Base-by-base conservation (phyloP, 2,329 filamentous ascomycete genomes). In the Tolypocladium paradoxum region DNA sequence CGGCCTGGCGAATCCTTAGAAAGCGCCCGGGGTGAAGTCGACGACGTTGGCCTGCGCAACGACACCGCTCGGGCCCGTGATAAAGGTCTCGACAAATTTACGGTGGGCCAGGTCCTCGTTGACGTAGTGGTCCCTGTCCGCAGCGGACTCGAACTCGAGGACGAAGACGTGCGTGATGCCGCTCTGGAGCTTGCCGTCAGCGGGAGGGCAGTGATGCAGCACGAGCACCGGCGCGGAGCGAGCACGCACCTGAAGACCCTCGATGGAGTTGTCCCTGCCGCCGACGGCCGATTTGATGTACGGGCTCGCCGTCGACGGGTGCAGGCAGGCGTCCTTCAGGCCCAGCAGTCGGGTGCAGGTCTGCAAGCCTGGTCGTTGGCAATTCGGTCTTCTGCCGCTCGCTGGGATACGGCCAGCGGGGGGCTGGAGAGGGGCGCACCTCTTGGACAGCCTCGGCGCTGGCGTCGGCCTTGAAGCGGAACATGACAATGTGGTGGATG, bases 91-190 rank as follows among this genome's bases (percentile, higher is more conserved):
- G n/a, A 80, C 70, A 58, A 88, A 88, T 0, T 66, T 77, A 36
- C 74, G 68, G 63, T 90, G 86, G 9, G 69, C 77, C 1, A 83
- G 82, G 59, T 90, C 87, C 33, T 81, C 69, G 50, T 78, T 67
- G 7, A 86, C 67, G 63, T 90, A 90, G 61, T 88, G 89, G 55
- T 83, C 76, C 48, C 85, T 73, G 62, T 90, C 85, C 56, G 80
- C 76, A 20, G 72, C 71, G 24, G 66, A 83, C 11, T 77, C 75
- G 54, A 90, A 90, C 59, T 87, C 79, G 24, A 78, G 75, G 2
- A 90, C 76, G 57, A 90, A 90, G 0, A 75, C 83, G 63, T 90
- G 86, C 0, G 83, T 83, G 50, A 85, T 79, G 0, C 78, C 84
- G 49, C 76, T 73, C 84, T 82, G 55, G 11, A 24, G 22, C 20